Evolutionary conservation across 2,329 filamentous ascomycete species (phyloP).

Genomic region (Colletotrichum siamense): DNA sequence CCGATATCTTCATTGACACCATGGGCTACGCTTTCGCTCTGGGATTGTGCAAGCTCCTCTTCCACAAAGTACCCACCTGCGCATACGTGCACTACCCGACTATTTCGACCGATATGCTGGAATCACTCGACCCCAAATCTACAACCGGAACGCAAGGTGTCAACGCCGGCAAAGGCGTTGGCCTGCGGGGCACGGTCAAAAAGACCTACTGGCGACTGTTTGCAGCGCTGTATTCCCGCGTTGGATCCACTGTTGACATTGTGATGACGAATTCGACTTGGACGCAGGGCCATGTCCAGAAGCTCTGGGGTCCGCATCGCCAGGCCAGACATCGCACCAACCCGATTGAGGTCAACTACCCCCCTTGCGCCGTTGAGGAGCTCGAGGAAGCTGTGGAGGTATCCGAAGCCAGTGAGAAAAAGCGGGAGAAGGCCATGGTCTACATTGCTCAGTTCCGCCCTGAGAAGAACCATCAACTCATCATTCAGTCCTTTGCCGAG

Average conservation of each 20-base stretch:
- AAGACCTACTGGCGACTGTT: slow-evolving; percentile 87
- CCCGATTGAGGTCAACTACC: slow-evolving; percentile 81
- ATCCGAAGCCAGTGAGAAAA: slow-evolving; percentile 69
- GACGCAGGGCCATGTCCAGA: slow-evolving; percentile 84
- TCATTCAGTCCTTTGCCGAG: slow-evolving; percentile 82
- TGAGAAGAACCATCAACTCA: slow-evolving; percentile 92
- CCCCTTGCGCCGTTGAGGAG: slow-evolving; percentile 88
- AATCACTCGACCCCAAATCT: slow-evolving; percentile 72
- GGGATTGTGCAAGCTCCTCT: slow-evolving; percentile 82
- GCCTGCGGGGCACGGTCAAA: slow-evolving; percentile 74
- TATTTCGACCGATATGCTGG: slow-evolving; percentile 97
- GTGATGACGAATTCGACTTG: slow-evolving; percentile 98
- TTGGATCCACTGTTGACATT: slow-evolving; percentile 84
- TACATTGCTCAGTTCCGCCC: slow-evolving; percentile 98
- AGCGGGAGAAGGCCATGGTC: slow-evolving; percentile 75
- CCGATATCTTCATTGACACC: slow-evolving; percentile 94
- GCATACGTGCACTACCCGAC: slow-evolving; percentile 98
- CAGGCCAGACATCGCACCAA: slow-evolving; percentile 46
- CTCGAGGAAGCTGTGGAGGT: slow-evolving; percentile 78
- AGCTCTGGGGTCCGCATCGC: slow-evolving; percentile 74
- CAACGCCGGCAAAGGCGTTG: slow-evolving; percentile 82
- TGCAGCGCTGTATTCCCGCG: slow-evolving; percentile 79
- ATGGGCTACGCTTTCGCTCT: slow-evolving; percentile 97
- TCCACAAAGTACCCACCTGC: slow-evolving; percentile 79
- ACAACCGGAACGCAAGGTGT: slow-evolving; percentile 70